phyloP scores from a whole-genome alignment of 495 filamentous ascomycete genomes.

The Hypoxylon trugodes region DNA sequence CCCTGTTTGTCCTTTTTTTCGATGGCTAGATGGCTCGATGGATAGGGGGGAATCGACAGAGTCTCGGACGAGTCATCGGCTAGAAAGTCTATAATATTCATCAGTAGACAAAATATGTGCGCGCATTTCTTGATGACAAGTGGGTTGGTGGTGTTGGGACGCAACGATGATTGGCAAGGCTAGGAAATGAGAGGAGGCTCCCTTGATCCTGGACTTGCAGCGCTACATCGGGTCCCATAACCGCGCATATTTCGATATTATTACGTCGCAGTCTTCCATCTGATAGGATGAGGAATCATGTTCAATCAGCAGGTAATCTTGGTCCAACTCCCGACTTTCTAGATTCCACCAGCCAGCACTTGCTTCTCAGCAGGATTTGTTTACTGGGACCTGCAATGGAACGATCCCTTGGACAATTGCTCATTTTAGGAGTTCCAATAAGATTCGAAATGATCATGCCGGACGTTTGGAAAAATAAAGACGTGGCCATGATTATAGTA shows the following conservation, averaged over 20 bases:
- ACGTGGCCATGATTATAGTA: neutral
- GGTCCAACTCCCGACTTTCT: constrained; percentile 15
- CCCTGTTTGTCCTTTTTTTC: constrained; percentile 10
- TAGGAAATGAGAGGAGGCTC: constrained; percentile 37
- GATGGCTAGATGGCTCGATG: constrained; percentile 35
- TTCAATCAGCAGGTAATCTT: constrained; percentile 16
- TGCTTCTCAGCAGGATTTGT: constrained; percentile 19
- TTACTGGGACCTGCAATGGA: constrained; percentile 16
- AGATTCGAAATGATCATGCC: neutral
- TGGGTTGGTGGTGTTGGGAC: constrained; percentile 1
- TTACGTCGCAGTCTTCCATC: constrained; percentile 16
- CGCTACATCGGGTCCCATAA: constrained; percentile 11
- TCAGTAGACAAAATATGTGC: constrained; percentile 10
- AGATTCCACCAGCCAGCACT: constrained; percentile 21
- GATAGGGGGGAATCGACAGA: constrained; percentile 34
- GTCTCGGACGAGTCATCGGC: constrained; percentile 33
- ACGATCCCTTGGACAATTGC: constrained; percentile 3
- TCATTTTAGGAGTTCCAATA: constrained; percentile 27
- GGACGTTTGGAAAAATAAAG: neutral
- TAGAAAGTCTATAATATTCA: neutral
- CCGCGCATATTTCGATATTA: constrained; percentile 25
- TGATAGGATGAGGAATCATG: constrained; percentile 31
- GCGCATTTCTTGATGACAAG: constrained; percentile 4
- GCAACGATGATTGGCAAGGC: constrained; percentile 1
- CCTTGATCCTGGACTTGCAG: constrained; percentile 31